These are phyloP conservation scores for Blastobotrys muscicola DNA, from an alignment of 805 yeast species.

Conservation along the genomic window DNA sequence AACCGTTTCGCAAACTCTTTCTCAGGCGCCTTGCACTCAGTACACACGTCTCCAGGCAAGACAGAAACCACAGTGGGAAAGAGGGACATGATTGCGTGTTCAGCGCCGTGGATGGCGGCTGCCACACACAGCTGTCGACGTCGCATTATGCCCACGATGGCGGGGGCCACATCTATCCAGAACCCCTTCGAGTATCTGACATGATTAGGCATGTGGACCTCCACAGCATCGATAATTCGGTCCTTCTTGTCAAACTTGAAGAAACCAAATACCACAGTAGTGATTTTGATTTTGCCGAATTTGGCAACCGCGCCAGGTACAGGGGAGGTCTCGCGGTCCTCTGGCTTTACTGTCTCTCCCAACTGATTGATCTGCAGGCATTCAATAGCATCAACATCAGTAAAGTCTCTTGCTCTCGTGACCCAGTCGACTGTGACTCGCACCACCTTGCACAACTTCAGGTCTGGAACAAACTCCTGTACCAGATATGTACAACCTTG, in stretches of 20 bases:
- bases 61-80: conserved; percentile 65
- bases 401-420: conserved; percentile 83
- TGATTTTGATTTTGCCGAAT: conserved; percentile 65
- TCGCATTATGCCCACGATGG: conserved; percentile 50
- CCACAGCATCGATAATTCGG: conserved; percentile 86
- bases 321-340: background rate
- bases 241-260: conserved; percentile 73
- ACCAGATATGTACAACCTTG: conserved; percentile 89
- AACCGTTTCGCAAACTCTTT: conserved; percentile 82
- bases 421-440: conserved; percentile 92
- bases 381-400: conserved; percentile 77
- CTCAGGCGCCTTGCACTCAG: conserved; percentile 97
- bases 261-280: conserved; percentile 81
- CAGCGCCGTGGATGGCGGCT: conserved; percentile 95
- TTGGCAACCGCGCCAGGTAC: conserved; percentile 26
- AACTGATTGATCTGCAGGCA: conserved; percentile 17
- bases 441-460: conserved; percentile 73
- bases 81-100: conserved; percentile 77
- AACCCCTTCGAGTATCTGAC: conserved; percentile 63
- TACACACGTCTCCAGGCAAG: conserved; percentile 57
- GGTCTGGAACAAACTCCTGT: conserved; percentile 70
- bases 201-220: conserved; percentile 83
- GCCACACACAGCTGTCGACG: conserved; percentile 59
- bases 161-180: conserved; percentile 79
- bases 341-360: conserved; percentile 1